Percentiles rank a stretch among this genome's conserved stretches.
Evolutionary conservation across 164 flowering plant species (phyloP).

Genomic region (Euptelea pleiosperma): DNA sequence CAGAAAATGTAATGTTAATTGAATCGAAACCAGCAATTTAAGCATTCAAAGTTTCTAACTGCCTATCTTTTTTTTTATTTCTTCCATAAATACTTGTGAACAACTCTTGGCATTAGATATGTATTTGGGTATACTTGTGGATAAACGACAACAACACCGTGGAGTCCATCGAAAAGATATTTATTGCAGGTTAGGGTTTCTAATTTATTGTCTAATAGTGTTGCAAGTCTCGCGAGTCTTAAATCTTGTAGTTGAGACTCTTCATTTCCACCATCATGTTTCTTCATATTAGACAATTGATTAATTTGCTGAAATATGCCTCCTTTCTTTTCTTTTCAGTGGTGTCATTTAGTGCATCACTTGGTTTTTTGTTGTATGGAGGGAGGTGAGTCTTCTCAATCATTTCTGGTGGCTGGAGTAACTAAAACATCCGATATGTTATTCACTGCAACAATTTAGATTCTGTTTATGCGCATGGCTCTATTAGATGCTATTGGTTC

Average conservation of each 20-base stretch:
- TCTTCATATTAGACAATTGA: no score
- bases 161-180: slow-evolving; percentile 70
- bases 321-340: slow-evolving; percentile 38
- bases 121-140: slow-evolving; percentile 89
- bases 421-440: not conserved
- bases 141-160: slow-evolving; percentile 63
- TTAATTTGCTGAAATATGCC: not conserved
- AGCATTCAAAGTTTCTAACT: no score
- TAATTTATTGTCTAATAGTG: not conserved
- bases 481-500: not conserved
- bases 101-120: slow-evolving; percentile 41
- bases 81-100: no score
- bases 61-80: not conserved
- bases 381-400: slow-evolving; percentile 59
- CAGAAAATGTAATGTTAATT: no score
- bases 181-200: slow-evolving; percentile 68
- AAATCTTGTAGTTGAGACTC: no score
- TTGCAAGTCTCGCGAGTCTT: not conserved
- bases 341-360: slow-evolving; percentile 75
- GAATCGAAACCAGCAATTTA: no score
- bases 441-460: not conserved
- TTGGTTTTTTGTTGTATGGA: slow-evolving; percentile 84
- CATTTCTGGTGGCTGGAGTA: not conserved
- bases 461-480: not conserved
- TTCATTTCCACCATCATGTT: no score